Evolutionary conservation across 2,329 filamentous ascomycete species (phyloP).

Genomic region (Arachnomyces sp.): DNA sequence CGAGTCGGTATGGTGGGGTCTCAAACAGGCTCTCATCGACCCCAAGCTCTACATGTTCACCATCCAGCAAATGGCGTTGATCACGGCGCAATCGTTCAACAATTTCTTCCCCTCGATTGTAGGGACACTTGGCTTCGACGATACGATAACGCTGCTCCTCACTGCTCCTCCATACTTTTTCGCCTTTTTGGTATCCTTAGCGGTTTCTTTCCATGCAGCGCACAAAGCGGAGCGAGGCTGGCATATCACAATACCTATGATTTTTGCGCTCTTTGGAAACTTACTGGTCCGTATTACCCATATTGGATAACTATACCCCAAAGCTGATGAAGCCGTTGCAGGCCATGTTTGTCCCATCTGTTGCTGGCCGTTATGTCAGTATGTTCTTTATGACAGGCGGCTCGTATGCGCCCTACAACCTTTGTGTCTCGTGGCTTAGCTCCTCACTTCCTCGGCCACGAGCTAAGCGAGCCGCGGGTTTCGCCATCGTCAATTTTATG

Average conservation of each 20-base stretch:
- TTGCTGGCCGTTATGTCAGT: too few relatives aligned
- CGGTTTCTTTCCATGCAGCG: constrained; percentile 17
- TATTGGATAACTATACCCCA: background rate
- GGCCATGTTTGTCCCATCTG: too few relatives aligned
- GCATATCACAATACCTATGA: constrained; percentile 16
- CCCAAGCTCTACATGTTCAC: constrained; percentile 21
- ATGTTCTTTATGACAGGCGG: too few relatives aligned
- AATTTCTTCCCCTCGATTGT: too few relatives aligned
- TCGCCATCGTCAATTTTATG: constrained; percentile 22
- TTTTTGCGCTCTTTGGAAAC: constrained; percentile 12
- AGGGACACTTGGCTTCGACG: too few relatives aligned
- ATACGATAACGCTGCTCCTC: constrained; percentile 16
- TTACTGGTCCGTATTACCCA: constrained; percentile 6
- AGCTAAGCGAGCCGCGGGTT: constrained; percentile 16
- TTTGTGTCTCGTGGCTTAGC: constrained; percentile 13
- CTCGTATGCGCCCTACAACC: too few relatives aligned
- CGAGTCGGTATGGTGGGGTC: too few relatives aligned
- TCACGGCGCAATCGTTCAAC: constrained; percentile 46
- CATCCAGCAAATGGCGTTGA: constrained; percentile 18
- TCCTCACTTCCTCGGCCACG: constrained; percentile 18
- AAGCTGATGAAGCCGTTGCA: too few relatives aligned
- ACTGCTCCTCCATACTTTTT: constrained; percentile 17
- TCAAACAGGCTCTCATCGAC: constrained; percentile 16
- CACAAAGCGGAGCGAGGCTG: constrained; percentile 16
- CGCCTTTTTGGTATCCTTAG: too few relatives aligned